Percentiles rank a stretch among this genome's conserved stretches.
phyloP scores from a whole-genome alignment of 129 eudicot genomes.

The Oenanthe sinensis region DNA sequence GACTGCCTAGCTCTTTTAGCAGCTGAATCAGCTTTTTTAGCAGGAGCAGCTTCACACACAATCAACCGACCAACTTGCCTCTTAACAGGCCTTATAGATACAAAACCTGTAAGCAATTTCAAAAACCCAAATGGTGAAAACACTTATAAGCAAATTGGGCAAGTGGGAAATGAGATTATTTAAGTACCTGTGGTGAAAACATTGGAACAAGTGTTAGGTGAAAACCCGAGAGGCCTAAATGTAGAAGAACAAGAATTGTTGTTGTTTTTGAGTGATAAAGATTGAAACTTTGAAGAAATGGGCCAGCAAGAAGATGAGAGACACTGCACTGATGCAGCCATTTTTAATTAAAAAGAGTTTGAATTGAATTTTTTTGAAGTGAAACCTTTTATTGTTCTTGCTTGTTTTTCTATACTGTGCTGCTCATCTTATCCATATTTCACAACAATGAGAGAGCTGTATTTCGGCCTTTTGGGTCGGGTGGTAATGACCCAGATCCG shows the following conservation, averaged over 20 bases:
- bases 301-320: constrained; percentile 37
- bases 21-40: constrained; percentile 72
- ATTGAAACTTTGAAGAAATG: constrained; percentile 37
- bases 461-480: neutral
- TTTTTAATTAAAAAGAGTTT: neutral
- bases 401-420: neutral
- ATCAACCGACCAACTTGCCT: constrained; percentile 32
- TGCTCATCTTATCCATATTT: constrained; percentile 3
- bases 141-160: neutral
- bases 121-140: neutral
- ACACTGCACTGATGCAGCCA: constrained; percentile 37
- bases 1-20: constrained; percentile 83
- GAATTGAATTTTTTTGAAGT: neutral
- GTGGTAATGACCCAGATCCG: too few relatives aligned
- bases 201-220: constrained; percentile 42
- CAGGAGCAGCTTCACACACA: constrained; percentile 66
- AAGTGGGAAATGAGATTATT: neutral
- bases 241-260: constrained; percentile 16
- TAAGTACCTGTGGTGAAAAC: constrained; percentile 52
- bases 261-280: constrained; percentile 34
- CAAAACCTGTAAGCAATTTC: constrained; percentile 36
- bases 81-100: constrained; percentile 30
- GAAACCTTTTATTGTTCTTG: neutral
- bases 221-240: constrained; percentile 53
- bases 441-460: neutral